Evolutionary conservation across 192 early-diverging fungal species (phyloP).

Genomic region (Podila epicladia): DNA sequence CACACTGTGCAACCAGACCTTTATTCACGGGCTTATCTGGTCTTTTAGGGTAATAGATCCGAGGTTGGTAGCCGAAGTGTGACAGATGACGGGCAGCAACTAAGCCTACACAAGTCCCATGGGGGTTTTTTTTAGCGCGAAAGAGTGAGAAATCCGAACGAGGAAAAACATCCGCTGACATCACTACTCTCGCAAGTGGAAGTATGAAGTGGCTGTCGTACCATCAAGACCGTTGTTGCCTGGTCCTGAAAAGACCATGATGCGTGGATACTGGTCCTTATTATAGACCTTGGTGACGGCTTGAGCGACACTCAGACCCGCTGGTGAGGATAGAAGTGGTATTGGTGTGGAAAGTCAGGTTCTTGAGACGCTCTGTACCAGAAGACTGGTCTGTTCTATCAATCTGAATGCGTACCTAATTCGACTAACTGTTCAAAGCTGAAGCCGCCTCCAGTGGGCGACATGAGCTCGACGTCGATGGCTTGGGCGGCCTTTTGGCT

Average conservation of each 20-base stretch:
- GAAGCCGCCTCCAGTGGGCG: slow-evolving; percentile 79
- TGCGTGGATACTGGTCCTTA: slow-evolving; percentile 53
- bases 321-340: slow-evolving; percentile 50
- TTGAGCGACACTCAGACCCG: slow-evolving; percentile 93
- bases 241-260: slow-evolving; percentile 81
- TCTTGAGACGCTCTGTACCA: too few relatives aligned
- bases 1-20: slow-evolving; percentile 76
- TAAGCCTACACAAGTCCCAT: slow-evolving; percentile 58
- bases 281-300: slow-evolving; percentile 79
- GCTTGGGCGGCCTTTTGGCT: slow-evolving; percentile 72
- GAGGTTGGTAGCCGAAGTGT: slow-evolving; percentile 89
- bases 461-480: slow-evolving; percentile 90
- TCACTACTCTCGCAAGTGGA: too few relatives aligned
- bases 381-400: not conserved
- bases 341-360: not conserved
- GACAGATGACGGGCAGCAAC: slow-evolving; percentile 92
- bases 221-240: slow-evolving; percentile 99
- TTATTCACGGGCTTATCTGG: slow-evolving; percentile 69
- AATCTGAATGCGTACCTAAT: slow-evolving; percentile 47
- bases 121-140: not conserved
- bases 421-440: slow-evolving; percentile 88
- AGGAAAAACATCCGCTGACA: not conserved
- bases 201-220: slow-evolving; percentile 15
- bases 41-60: slow-evolving; percentile 85
- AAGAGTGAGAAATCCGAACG: not conserved